Evolutionary conservation across 805 yeast species (phyloP).

Genomic region (Candida berthetii): DNA sequence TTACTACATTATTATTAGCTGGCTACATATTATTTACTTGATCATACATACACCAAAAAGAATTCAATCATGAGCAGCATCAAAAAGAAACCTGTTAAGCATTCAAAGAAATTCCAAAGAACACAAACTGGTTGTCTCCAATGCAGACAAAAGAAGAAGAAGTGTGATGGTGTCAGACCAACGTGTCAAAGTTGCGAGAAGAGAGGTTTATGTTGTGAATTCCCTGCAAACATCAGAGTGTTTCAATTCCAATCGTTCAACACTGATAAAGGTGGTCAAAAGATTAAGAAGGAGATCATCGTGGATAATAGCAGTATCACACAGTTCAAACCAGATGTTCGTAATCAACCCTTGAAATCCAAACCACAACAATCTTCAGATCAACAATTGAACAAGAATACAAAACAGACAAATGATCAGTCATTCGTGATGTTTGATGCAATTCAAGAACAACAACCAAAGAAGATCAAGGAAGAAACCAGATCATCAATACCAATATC

Average conservation of each 20-base stretch:
- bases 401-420: background rate
- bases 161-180: constrained; percentile 21
- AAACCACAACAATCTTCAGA: background rate
- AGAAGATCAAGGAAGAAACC: too few relatives aligned
- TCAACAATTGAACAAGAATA: background rate
- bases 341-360: background rate
- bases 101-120: constrained; percentile 20
- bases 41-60: background rate
- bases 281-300: background rate
- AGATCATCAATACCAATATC: too few relatives aligned
- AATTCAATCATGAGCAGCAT: background rate
- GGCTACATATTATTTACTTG: too few relatives aligned
- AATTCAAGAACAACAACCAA: background rate
- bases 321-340: background rate
- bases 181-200: constrained; percentile 17
- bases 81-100: constrained; percentile 7
- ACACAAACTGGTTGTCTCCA: constrained; percentile 22
- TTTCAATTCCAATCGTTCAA: constrained; percentile 6
- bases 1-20: too few relatives aligned
- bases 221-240: constrained; percentile 19
- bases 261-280: background rate
- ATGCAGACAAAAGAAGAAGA: constrained; percentile 23
- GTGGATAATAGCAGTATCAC: background rate
- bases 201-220: constrained; percentile 17
- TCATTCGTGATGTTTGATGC: background rate